Conservation (phyloP, 306 rosid genomes). For the Prunus campanulata region DNA sequence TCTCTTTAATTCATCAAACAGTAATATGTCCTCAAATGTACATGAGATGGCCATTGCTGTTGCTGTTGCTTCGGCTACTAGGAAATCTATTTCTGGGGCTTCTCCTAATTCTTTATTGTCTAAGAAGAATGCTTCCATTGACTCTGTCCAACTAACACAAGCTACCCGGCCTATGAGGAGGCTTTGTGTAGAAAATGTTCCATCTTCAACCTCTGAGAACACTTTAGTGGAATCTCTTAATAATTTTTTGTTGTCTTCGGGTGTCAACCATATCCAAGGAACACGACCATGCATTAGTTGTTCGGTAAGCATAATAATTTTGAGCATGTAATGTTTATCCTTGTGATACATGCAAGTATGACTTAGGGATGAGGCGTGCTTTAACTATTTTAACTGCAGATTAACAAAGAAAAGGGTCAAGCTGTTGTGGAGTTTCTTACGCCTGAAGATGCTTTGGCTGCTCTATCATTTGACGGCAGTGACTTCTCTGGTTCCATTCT, state of each 20-base stretch:
- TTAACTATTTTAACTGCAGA: constrained; percentile 49
- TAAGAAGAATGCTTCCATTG: constrained; percentile 55
- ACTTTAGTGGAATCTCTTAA: constrained; percentile 71
- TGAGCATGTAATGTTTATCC: background rate
- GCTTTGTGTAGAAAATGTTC: constrained; percentile 85
- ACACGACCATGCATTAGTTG: constrained; percentile 84
- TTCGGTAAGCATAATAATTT: constrained; percentile 52
- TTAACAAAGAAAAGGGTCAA: constrained; percentile 77
- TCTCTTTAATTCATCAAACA: constrained; percentile 44
- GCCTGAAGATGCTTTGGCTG: constrained; percentile 82
- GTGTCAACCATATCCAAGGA: constrained; percentile 64
- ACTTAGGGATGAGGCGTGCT: constrained; percentile 10
- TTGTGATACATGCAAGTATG: constrained; percentile 8
- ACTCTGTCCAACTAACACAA: constrained; percentile 83
- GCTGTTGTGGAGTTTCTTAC: constrained; percentile 94
- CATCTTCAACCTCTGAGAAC: constrained; percentile 75
- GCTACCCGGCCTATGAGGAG: constrained; percentile 93
- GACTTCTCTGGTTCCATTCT: constrained; percentile 62
- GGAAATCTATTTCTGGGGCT: constrained; percentile 36
- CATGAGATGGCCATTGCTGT: constrained; percentile 42
- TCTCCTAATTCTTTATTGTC: constrained; percentile 33
- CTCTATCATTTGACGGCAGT: constrained; percentile 84
- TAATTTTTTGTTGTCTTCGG: constrained; percentile 55
- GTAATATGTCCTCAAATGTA: constrained; percentile 36
- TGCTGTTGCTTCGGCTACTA: constrained; percentile 39